These are phyloP conservation scores for Pythium rishiriense DNA, from an alignment of 352 stramenopile species.

Conservation along the genomic window DNA sequence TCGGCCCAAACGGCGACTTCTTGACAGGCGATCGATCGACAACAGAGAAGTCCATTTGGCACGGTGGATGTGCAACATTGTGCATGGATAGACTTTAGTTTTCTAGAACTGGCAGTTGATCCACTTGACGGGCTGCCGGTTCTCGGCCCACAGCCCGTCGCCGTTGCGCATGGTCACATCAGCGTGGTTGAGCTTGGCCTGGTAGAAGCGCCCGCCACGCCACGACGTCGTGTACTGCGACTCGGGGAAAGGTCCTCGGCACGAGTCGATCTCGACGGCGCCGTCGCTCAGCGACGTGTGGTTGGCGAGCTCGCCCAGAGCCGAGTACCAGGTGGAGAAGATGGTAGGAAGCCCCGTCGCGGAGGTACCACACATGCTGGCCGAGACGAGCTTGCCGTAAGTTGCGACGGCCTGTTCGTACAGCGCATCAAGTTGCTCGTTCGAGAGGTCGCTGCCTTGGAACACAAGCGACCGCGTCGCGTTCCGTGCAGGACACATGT, in stretches of 20 bases:
- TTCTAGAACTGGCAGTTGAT: neutral
- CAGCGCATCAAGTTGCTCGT: neutral
- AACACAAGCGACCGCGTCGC: constrained; percentile 4
- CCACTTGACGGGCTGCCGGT: neutral
- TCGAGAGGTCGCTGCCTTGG: neutral
- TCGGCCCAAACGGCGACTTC: too few relatives aligned
- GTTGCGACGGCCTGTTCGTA: neutral
- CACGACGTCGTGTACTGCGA: neutral
- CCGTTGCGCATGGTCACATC: constrained; percentile 2
- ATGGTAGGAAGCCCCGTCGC: neutral
- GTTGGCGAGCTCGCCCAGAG: neutral
- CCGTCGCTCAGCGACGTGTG: neutral
- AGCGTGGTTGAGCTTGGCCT: neutral
- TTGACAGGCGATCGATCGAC: too few relatives aligned
- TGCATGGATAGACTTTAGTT: too few relatives aligned
- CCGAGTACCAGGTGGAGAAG: neutral
- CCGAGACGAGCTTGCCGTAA: neutral
- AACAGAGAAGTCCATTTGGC: too few relatives aligned
- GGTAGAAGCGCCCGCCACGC: neutral
- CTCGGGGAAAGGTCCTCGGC: neutral
- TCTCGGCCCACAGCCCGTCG: neutral
- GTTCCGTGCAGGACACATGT: neutral
- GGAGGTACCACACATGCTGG: neutral
- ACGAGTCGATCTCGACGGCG: constrained; percentile 2
- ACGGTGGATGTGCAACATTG: too few relatives aligned